Conservation (phyloP, 306 rosid species). For the Malus asiatica region DNA sequence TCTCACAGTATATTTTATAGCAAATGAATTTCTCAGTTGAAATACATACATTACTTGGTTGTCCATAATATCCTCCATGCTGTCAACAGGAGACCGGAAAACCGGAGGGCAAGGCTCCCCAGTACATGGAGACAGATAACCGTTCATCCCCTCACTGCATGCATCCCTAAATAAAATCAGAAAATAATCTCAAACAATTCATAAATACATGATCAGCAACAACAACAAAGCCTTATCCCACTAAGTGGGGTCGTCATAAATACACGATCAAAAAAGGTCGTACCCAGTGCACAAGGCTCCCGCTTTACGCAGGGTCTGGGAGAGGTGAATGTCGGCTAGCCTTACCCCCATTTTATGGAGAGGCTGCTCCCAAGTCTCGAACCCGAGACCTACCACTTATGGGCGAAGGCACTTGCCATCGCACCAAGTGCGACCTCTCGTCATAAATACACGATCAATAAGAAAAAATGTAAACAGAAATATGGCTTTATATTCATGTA, state of each 20-base stretch:
- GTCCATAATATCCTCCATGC: conserved; percentile 87
- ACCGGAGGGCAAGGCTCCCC: conserved; percentile 98
- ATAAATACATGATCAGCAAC: conserved; percentile 14
- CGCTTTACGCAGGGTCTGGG: too few relatives aligned
- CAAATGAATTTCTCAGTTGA: neutral
- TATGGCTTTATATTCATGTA: neutral
- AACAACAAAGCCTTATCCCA: neutral
- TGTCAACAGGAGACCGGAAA: conserved; percentile 81
- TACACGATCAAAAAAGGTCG: conserved; percentile 5
- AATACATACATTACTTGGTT: conserved; percentile 88
- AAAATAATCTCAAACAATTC: conserved; percentile 32
- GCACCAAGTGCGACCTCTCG: too few relatives aligned
- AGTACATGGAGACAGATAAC: conserved; percentile 73
- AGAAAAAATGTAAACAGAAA: neutral
- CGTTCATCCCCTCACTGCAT: conserved; percentile 99
- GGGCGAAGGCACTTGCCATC: too few relatives aligned
- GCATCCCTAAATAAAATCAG: conserved; percentile 65
- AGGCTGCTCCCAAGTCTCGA: too few relatives aligned
- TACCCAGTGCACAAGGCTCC: too few relatives aligned
- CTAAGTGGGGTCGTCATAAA: neutral
- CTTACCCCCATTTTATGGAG: too few relatives aligned
- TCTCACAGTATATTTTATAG: neutral
- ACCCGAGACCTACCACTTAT: too few relatives aligned
- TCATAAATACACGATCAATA: conserved; percentile 7
- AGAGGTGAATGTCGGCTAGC: too few relatives aligned